A percentile compares a stretch with the other conserved stretches of the same genome.
Conservation (phyloP, 2,329 filamentous ascomycete species). For the Hortaea sp. region DNA sequence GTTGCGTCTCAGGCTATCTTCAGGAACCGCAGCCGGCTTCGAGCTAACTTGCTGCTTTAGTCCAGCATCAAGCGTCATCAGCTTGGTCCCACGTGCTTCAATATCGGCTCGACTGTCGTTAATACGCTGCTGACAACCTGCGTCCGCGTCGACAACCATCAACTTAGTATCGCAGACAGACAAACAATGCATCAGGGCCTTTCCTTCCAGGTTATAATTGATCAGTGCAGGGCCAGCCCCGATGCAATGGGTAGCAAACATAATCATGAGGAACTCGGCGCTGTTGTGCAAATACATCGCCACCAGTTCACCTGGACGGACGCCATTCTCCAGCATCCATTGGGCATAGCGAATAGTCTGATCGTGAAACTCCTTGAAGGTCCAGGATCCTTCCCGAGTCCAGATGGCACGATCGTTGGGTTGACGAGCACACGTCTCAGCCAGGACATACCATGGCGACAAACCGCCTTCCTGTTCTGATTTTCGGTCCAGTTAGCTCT, state of each 20-base stretch:
- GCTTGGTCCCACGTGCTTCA: slow-evolving; percentile 42
- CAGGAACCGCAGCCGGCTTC: slow-evolving; percentile 11
- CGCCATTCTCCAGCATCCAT: slow-evolving; percentile 41
- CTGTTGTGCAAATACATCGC: slow-evolving; percentile 22
- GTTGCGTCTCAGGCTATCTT: slow-evolving; percentile 16
- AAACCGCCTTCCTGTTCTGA: slow-evolving; percentile 7
- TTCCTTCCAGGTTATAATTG: slow-evolving; percentile 26
- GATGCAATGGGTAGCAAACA: slow-evolving; percentile 20
- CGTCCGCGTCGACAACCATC: slow-evolving; percentile 35
- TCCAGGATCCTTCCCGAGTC: slow-evolving; percentile 49
- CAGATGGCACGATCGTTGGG: slow-evolving; percentile 49
- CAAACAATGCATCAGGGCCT: slow-evolving; percentile 26
- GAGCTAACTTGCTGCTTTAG: slow-evolving; percentile 35
- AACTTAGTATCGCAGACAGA: slow-evolving; percentile 28
- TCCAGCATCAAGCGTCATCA: slow-evolving; percentile 42
- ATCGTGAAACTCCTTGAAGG: slow-evolving; percentile 46
- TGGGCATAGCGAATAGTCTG: slow-evolving; percentile 50
- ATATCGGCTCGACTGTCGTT: slow-evolving; percentile 41
- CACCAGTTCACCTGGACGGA: slow-evolving; percentile 24
- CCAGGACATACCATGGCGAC: slow-evolving; percentile 19
- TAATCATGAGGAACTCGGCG: slow-evolving; percentile 20
- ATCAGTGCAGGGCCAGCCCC: slow-evolving; percentile 25
- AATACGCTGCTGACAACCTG: slow-evolving; percentile 44
- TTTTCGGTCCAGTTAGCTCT: too few species aligned
- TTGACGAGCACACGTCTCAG: slow-evolving; percentile 24